Conservation (phyloP, 768 basidiomycete species). For the Rhodotorula toruloides region DNA sequence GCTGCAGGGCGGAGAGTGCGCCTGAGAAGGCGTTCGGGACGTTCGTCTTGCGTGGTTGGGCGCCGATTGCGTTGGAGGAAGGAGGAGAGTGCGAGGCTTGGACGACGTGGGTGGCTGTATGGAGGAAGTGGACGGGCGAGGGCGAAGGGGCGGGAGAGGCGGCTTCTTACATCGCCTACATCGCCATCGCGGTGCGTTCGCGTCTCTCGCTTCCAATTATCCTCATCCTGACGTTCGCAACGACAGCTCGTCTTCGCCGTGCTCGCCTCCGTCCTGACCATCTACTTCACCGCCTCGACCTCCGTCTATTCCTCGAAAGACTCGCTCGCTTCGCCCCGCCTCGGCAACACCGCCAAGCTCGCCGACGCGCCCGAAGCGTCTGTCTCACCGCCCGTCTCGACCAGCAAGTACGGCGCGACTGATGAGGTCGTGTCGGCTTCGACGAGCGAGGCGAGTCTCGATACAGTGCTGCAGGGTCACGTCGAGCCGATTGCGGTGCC, state of each 20-base stretch:
- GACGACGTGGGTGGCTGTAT: slow-evolving; percentile 66
- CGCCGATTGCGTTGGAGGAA: not conserved
- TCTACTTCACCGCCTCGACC: slow-evolving; percentile 79
- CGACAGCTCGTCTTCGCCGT: slow-evolving; percentile 66
- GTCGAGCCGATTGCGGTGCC: not conserved
- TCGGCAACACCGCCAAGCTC: slow-evolving; percentile 4
- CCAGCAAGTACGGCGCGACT: not conserved
- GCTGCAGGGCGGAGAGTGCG: slow-evolving; percentile 55
- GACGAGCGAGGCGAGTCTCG: too few species aligned
- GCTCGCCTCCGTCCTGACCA: slow-evolving; percentile 70
- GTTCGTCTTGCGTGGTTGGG: slow-evolving; percentile 9
- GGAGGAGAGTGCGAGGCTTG: slow-evolving; percentile 61
- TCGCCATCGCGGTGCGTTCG: slow-evolving; percentile 65
- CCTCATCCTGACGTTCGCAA: not conserved
- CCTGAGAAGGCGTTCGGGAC: not conserved
- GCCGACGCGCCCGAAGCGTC: not conserved
- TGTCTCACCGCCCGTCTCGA: fast-evolving
- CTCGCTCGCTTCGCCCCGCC: slow-evolving; percentile 50
- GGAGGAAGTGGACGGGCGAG: slow-evolving; percentile 47
- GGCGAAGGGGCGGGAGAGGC: slow-evolving; percentile 43
- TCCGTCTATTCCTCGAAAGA: slow-evolving; percentile 86
- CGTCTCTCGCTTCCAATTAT: not conserved
- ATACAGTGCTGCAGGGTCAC: too few species aligned
- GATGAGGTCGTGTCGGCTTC: too few species aligned
- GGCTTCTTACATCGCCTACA: slow-evolving; percentile 65